Conservation (phyloP, 768 basidiomycete genomes). For the Lepiota venenata region DNA sequence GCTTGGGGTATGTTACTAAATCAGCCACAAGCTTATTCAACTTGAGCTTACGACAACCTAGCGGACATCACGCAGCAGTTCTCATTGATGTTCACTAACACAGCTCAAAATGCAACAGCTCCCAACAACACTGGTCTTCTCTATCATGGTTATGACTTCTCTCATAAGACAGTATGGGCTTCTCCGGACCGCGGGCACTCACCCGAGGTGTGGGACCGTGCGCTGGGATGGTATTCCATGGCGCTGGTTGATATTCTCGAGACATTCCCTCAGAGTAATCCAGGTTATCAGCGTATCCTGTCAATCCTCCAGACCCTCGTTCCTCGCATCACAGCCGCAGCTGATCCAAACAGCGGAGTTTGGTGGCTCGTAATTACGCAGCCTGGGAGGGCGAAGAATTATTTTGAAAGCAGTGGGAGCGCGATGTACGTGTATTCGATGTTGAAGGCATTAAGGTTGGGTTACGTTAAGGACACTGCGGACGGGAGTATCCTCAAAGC, state of each 20-base stretch:
- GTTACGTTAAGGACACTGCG: slow-evolving; percentile 30
- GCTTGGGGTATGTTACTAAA: slow-evolving; percentile 33
- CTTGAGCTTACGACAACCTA: slow-evolving; percentile 11
- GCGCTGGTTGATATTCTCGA: slow-evolving; percentile 44
- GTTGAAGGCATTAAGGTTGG: slow-evolving; percentile 40
- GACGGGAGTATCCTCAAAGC: slow-evolving; percentile 36
- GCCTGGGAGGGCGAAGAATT: slow-evolving; percentile 40
- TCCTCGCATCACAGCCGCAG: slow-evolving; percentile 33
- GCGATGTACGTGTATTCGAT: slow-evolving; percentile 47
- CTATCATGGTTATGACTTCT: slow-evolving; percentile 49
- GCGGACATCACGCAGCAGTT: slow-evolving; percentile 40
- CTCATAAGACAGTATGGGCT: slow-evolving; percentile 40
- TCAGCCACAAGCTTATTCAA: slow-evolving; percentile 1
- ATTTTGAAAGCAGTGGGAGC: slow-evolving; percentile 46
- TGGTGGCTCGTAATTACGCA: slow-evolving; percentile 54
- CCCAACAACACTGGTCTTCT: slow-evolving; percentile 39
- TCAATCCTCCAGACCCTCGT: slow-evolving; percentile 29
- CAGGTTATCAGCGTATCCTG: slow-evolving; percentile 28
- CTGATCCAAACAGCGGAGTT: slow-evolving; percentile 34
- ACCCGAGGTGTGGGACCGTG: slow-evolving; percentile 47
- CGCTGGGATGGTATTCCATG: slow-evolving; percentile 47
- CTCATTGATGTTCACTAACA: slow-evolving; percentile 40
- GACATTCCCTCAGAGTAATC: slow-evolving; percentile 28
- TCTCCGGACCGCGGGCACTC: slow-evolving; percentile 42
- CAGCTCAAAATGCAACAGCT: slow-evolving; percentile 32